Evolutionary conservation across 192 early-diverging fungal genomes (phyloP), one percentile per base, ranked within the genome.

Genomic region (Spizellomyces punctatus): DNA sequence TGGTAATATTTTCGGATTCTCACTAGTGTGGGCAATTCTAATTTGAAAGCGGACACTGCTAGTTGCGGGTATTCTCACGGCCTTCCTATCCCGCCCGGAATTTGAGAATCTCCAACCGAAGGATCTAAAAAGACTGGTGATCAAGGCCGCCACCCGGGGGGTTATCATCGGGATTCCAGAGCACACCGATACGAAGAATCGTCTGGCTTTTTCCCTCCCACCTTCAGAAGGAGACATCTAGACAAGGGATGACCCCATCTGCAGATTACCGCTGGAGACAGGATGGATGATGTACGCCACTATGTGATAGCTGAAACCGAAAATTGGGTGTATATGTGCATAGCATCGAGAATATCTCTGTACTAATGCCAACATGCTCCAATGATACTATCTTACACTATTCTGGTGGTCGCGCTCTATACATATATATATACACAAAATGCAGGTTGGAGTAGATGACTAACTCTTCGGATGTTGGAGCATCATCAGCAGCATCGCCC

Each of bases 1-100:
- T 66, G 89, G 89, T 67, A 85, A 85, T n/a, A 19, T 54, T 54
- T 19, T 54, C 50, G 14, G 17, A 12, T 54, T 19, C 1, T 19
- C 50, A n/a, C 1, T 4, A 12, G 27, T 36, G 27, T 36, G 27
- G 14, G 17, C 12, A 54, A 12, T 4, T 0, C 14, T 54, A 54
- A 54, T n/a, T 54, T 52, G 10, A 10, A 54, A 54, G 12, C 4
- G 12, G 14, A 54, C 17, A n/a, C 17, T 54, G 14, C 12, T 19
- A 54, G 50, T 61, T 41, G 59, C 36, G 66, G 92, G 92, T 73
- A 69, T 92, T 36, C 49, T 87, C 47, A 82, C 83, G 9, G 47
- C 69, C 12, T 71, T 85, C 17, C 46, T 87, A 22, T 71, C 65
- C 19, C 66, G 72, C 46, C 46, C 58, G 12, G 73, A 82, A 63